phyloP scores from a whole-genome alignment of 805 yeast species.

The Candida hispaniensis region DNA sequence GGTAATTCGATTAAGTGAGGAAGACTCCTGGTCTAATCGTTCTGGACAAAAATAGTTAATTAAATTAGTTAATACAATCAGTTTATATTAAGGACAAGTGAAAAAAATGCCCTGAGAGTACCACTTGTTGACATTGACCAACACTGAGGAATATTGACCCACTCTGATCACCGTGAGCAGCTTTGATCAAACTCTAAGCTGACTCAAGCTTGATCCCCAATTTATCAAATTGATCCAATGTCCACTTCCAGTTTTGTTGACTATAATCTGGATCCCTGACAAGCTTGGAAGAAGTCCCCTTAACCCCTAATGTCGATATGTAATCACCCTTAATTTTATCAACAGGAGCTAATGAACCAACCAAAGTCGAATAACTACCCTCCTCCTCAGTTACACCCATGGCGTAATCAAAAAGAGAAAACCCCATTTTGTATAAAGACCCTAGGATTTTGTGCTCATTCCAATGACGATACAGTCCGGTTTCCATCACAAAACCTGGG shows the following conservation, averaged over 20 bases:
- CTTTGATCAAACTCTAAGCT: too few relatives aligned
- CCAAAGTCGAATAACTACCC: conserved; percentile 56
- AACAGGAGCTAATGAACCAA: conserved; percentile 47
- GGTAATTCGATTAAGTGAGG: too few relatives aligned
- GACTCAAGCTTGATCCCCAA: not conserved
- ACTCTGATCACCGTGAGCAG: too few relatives aligned
- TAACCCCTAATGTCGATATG: conserved; percentile 49
- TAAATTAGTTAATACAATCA: too few relatives aligned
- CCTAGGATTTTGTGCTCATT: conserved; percentile 74
- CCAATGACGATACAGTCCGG: conserved; percentile 66
- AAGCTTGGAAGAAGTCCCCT: conserved; percentile 44
- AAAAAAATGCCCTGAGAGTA: too few relatives aligned
- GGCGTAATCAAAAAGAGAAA: conserved; percentile 56
- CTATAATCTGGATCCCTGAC: conserved; percentile 52
- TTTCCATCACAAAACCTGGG: conserved; percentile 81
- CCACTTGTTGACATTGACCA: too few relatives aligned
- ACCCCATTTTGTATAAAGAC: conserved; percentile 55
- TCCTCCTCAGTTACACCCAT: conserved; percentile 65
- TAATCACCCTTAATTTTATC: conserved; percentile 59
- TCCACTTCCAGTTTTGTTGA: conserved; percentile 72
- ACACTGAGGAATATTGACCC: too few relatives aligned
- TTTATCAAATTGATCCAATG: conserved; percentile 40
- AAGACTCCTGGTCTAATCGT: too few relatives aligned
- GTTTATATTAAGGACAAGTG: too few relatives aligned
- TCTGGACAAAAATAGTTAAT: too few relatives aligned